phyloP scores from a whole-genome alignment of 2,329 filamentous ascomycete genomes.

The Colletotrichum scovillei region DNA sequence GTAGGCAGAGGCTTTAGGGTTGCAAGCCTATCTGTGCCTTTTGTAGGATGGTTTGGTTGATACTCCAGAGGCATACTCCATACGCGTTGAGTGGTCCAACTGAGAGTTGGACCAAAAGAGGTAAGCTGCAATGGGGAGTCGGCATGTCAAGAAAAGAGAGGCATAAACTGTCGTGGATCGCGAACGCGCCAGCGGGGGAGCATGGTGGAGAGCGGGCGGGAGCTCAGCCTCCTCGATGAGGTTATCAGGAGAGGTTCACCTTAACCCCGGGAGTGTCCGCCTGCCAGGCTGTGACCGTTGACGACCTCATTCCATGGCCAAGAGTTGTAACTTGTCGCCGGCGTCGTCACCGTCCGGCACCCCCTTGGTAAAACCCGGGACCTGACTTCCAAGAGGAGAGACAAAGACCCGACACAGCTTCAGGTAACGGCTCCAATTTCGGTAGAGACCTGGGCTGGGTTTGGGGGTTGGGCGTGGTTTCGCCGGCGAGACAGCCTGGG shows the following conservation, averaged over 20 bases:
- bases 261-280: constrained; percentile 9
- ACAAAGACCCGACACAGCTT: constrained; percentile 6
- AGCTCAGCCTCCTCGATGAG: constrained; percentile 20
- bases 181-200: constrained; percentile 14
- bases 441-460: constrained; percentile 13
- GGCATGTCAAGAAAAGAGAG: constrained; percentile 13
- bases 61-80: too few species aligned
- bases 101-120: not conserved
- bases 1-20: too few species aligned
- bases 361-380: not conserved
- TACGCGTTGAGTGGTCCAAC: not conserved
- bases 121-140: constrained; percentile 11
- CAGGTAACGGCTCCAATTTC: constrained; percentile 23
- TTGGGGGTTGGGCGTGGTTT: constrained; percentile 11
- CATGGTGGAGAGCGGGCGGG: constrained; percentile 8
- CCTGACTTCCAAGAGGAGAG: constrained; percentile 12
- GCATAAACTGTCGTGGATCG: constrained; percentile 23
- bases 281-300: not conserved
- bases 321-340: not conserved
- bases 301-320: not conserved
- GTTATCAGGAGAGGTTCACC: constrained; percentile 20
- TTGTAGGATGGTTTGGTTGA: not conserved
- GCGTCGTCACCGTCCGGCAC: constrained; percentile 7
- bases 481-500: constrained; percentile 4
- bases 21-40: constrained; percentile 3